phyloP scores from a whole-genome alignment of 768 basidiomycete species.

The Phylloporus scabripes region DNA sequence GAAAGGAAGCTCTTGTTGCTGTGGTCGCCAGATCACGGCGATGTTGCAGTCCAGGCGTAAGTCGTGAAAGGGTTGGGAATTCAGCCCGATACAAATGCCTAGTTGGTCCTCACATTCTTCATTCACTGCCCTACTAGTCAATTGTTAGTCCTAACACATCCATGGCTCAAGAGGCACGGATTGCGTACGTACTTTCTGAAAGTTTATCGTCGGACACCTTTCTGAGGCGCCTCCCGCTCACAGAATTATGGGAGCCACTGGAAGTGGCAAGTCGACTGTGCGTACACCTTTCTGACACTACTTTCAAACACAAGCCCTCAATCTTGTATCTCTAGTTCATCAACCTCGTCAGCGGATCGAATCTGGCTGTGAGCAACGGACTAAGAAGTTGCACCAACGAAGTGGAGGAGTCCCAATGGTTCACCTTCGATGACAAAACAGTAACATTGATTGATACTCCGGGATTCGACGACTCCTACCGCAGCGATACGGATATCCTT shows the following conservation, averaged over 20 bases:
- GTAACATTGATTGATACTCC: slow-evolving; percentile 1
- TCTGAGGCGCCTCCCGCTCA: not conserved
- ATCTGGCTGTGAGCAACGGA: not conserved
- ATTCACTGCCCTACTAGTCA: not conserved
- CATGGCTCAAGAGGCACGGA: not conserved
- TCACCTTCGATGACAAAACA: not conserved
- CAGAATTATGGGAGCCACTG: not conserved
- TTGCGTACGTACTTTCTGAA: not conserved
- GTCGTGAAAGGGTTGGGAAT: not conserved
- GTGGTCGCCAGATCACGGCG: not conserved
- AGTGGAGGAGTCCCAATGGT: not conserved
- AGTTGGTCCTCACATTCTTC: not conserved
- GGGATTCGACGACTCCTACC: not conserved
- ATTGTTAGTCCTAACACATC: not conserved
- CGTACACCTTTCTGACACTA: not conserved
- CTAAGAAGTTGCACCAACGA: not conserved
- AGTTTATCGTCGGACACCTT: not conserved
- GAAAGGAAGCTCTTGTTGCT: not conserved
- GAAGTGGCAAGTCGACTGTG: not conserved
- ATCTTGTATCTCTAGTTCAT: not conserved
- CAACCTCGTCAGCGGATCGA: not conserved
- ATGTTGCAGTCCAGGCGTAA: not conserved
- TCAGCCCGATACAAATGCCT: not conserved
- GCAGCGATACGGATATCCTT: not conserved
- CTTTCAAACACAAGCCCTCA: not conserved